Evolutionary conservation across 2,329 filamentous ascomycete species (phyloP), one percentile per base, ranked within the genome.

Genomic region (Xylaria sp.): DNA sequence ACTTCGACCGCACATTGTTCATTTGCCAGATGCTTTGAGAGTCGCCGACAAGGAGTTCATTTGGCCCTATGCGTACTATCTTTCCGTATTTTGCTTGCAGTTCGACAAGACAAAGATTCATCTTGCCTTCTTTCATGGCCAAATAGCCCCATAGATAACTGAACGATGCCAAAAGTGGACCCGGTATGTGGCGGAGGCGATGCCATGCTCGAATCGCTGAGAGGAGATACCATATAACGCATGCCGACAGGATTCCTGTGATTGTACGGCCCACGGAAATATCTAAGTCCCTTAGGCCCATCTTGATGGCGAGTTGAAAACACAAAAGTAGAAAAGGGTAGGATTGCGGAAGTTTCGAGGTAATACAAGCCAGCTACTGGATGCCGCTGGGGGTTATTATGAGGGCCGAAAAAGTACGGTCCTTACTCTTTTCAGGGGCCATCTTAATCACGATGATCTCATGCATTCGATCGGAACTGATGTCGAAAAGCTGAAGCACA

Each of bases 41-140:
- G 34, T 71, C 67, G 49, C 63, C 67, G 5, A 69, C 35, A 18
- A 70, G 55, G 5, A 73, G 57, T 42, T 67, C 65, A 50, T 68
- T 69, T 9, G 70, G 70, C 1, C 69, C 67, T n/a, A 72, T 67
- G 11, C 70, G 67, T 51, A 68, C 55, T 9, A 69, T 54, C 10
- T 66, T 68, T 2, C 69, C 70, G 35, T 72, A 70, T 16, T 67
- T 67, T 11, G 65, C 35, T n/a, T 70, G 62, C 16, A 68, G 63
- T 7, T 60, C 34, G 7, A 57, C 51, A 2, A 71, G 57, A 5
- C 56, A 61, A 23, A 55, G 57, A 54, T 69, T 62, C 51, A 65
- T 64, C 2, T 60, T 54, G n/a, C 64, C 67, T 3, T 62, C 57
- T 13, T 19, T 55, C 49, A 69, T 66, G 6, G 62, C 47, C 8